Conservation (phyloP, 2,329 filamentous ascomycete species). For the Stachybotrys elegans region DNA sequence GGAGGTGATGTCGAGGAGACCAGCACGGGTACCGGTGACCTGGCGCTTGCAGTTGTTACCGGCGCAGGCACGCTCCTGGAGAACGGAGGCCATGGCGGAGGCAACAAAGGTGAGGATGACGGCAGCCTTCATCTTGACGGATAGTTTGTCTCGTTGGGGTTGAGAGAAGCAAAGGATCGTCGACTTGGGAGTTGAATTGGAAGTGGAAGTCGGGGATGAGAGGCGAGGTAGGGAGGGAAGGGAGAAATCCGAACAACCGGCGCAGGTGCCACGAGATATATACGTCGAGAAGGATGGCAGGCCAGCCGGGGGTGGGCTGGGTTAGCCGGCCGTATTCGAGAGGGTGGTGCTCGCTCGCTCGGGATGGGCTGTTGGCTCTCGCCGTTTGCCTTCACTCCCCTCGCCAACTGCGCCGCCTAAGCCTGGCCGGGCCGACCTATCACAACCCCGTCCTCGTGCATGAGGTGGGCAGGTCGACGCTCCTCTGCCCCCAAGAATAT, state of each 20-base stretch:
- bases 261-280: conserved; percentile 6
- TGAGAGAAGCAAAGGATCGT: conserved; percentile 5
- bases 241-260: conserved; percentile 2
- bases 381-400: not conserved
- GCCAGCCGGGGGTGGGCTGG: no score
- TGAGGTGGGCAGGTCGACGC: conserved; percentile 19
- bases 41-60: conserved; percentile 43
- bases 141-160: not conserved
- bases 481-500: conserved; percentile 7
- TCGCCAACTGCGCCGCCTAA: not conserved
- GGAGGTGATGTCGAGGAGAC: conserved; percentile 25
- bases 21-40: conserved; percentile 36
- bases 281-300: not conserved
- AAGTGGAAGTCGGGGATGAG: conserved; percentile 5
- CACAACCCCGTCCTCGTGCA: conserved; percentile 16
- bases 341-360: not conserved
- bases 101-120: conserved; percentile 31
- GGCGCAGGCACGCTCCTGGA: conserved; percentile 30
- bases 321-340: no score
- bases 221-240: conserved; percentile 5
- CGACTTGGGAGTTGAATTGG: conserved; percentile 4
- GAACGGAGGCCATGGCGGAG: conserved; percentile 27
- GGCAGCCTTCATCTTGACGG: conserved; percentile 35
- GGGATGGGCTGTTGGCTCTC: not conserved
- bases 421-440: conserved; percentile 17